A percentile compares a stretch with the other conserved stretches of the same genome.
These are phyloP conservation scores for Plasmodium relictum DNA, from an alignment of 169 alveolate species.

Conservation along the genomic window DNA sequence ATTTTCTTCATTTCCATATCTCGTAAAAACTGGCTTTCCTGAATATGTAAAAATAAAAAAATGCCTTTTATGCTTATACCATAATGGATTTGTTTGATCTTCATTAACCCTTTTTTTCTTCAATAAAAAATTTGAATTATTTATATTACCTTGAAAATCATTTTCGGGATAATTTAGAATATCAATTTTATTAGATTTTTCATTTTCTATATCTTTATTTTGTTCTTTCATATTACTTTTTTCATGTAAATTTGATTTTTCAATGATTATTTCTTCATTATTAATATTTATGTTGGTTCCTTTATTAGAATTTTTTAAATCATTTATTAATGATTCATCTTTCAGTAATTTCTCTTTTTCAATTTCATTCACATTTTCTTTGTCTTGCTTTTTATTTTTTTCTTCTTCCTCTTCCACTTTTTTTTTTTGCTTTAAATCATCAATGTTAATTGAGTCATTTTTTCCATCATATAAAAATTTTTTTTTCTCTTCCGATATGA, in stretches of 20 bases:
- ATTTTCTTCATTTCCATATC: constrained; percentile 87
- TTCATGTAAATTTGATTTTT: not conserved
- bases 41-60: constrained; percentile 88
- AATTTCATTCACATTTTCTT: not conserved
- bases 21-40: constrained; percentile 89
- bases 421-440: not conserved
- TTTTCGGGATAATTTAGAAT: constrained; percentile 39
- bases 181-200: constrained; percentile 34
- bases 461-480: not conserved
- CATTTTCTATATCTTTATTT: constrained; percentile 6
- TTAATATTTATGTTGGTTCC: not conserved
- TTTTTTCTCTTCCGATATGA: not conserved
- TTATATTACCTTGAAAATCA: constrained; percentile 32
- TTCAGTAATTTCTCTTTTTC: not conserved
- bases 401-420: constrained; percentile 2
- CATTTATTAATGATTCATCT: not conserved
- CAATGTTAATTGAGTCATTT: not conserved
- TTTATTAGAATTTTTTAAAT: not conserved
- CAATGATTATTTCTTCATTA: not conserved
- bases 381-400: constrained; percentile 4
- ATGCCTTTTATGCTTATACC: constrained; percentile 87
- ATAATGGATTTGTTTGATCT: constrained; percentile 79
- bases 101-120: constrained; percentile 61
- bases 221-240: not conserved
- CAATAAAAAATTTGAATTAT: constrained; percentile 59